phyloP scores from a whole-genome alignment of 257 asterid species.

The Lycium barbarum region DNA sequence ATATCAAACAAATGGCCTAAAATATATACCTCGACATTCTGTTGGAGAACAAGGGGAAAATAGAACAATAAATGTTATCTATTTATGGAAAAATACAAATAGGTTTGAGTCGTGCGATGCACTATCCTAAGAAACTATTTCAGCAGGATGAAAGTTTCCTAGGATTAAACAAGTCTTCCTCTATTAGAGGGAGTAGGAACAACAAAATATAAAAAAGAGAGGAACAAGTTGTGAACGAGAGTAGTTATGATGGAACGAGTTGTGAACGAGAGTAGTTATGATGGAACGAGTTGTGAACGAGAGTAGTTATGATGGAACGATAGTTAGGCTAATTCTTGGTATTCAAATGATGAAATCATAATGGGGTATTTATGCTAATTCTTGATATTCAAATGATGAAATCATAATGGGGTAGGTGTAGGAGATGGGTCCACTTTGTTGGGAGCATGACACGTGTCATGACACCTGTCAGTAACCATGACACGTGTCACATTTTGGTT shows the following conservation, averaged over 20 bases:
- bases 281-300: neutral
- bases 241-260: neutral
- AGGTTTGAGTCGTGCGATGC: neutral
- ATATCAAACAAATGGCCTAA: neutral
- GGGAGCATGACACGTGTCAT: neutral
- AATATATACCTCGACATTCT: too few relatives aligned
- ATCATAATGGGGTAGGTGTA: neutral
- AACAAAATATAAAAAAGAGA: neutral
- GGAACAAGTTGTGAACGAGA: neutral
- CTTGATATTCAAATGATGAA: conserved; percentile 13
- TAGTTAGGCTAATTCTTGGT: neutral
- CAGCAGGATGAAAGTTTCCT: neutral
- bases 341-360: neutral
- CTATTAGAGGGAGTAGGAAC: neutral
- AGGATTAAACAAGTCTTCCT: neutral
- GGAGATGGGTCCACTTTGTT: neutral
- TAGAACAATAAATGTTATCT: neutral
- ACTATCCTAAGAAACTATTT: neutral
- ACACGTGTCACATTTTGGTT: neutral
- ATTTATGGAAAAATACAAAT: neutral
- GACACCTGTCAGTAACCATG: neutral
- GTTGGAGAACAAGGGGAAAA: neutral
- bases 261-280: neutral
- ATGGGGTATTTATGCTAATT: neutral
- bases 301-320: neutral